phyloP scores from a whole-genome alignment of 495 filamentous ascomycete species.

The Aspergillus avenaceus region DNA sequence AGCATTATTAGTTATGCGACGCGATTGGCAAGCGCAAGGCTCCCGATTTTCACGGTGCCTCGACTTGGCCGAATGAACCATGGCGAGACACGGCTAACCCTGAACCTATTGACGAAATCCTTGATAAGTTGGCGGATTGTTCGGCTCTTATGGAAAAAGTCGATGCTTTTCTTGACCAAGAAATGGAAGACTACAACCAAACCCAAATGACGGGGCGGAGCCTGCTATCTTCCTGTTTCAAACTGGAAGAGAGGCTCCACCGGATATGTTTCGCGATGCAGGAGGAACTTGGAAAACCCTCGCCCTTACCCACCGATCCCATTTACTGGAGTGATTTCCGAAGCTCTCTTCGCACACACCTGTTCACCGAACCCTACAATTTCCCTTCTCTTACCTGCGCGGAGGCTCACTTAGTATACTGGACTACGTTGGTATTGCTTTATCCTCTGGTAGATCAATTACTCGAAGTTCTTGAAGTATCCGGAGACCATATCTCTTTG shows the following conservation, averaged over 20 bases:
- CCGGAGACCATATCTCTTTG: slow-evolving; percentile 1
- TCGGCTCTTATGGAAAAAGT: slow-evolving; percentile 17
- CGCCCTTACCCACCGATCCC: background rate
- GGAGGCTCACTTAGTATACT: slow-evolving; percentile 15
- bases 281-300: slow-evolving; percentile 12
- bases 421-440: slow-evolving; percentile 15
- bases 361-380: slow-evolving; percentile 7
- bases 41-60: slow-evolving; percentile 9
- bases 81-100: background rate
- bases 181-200: background rate
- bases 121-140: slow-evolving; percentile 17
- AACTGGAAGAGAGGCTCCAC: slow-evolving; percentile 14
- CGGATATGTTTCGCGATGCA: slow-evolving; percentile 13
- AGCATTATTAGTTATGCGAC: slow-evolving; percentile 13
- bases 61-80: background rate
- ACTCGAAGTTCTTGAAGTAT: slow-evolving; percentile 5
- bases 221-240: slow-evolving; percentile 10
- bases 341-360: slow-evolving; percentile 7
- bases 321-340: slow-evolving; percentile 10
- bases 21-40: slow-evolving; percentile 17
- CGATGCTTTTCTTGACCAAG: slow-evolving; percentile 8
- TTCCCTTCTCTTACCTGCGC: slow-evolving; percentile 14
- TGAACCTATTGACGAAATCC: slow-evolving; percentile 18
- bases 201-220: slow-evolving; percentile 5
- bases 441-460: slow-evolving; percentile 22